A percentile compares a stretch with the other conserved stretches of the same genome.
Conservation (phyloP, 805 yeast species). For the Metahyphopichia silvanorum region DNA sequence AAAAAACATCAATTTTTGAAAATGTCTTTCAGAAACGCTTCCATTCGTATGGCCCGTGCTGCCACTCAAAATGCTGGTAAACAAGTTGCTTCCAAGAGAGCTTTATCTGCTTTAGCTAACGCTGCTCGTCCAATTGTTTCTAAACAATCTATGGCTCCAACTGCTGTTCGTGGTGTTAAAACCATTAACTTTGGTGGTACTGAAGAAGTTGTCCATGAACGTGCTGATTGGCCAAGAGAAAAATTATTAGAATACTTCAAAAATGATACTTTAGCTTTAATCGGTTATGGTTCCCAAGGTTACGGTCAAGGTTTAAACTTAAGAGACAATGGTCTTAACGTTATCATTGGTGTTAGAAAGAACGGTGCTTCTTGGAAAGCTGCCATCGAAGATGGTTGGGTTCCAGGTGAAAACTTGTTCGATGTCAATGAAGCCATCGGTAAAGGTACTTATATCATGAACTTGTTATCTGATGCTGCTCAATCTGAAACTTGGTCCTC, state of each 20-base stretch:
- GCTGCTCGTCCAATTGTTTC: constrained; percentile 42
- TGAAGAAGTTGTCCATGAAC: constrained; percentile 94
- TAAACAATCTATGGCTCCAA: constrained; percentile 37
- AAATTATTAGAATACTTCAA: constrained; percentile 94
- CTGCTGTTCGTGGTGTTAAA: constrained; percentile 86
- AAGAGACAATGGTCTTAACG: constrained; percentile 98
- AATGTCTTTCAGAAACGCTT: constrained; percentile 45
- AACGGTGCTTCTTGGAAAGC: constrained; percentile 99
- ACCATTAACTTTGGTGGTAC: constrained; percentile 96
- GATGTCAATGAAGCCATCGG: constrained; percentile 89
- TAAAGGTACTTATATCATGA: constrained; percentile 94
- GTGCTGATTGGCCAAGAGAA: constrained; percentile 99
- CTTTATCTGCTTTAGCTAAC: constrained; percentile 55
- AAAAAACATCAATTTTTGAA: no score
- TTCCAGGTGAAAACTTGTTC: constrained; percentile 97
- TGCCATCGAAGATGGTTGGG: constrained; percentile 99
- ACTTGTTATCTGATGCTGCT: constrained; percentile 98
- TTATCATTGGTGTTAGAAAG: constrained; percentile 97
- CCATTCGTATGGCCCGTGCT: constrained; percentile 45
- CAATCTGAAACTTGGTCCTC: constrained; percentile 97
- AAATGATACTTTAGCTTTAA: constrained; percentile 94
- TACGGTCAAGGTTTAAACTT: constrained; percentile 99
- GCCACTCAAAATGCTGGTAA: constrained; percentile 41
- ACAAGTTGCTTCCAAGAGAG: constrained; percentile 58
- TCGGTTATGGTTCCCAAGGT: constrained; percentile 99